These are phyloP conservation scores for Bipolaris zeicola DNA, from an alignment of 2,329 filamentous ascomycete genomes.

Conservation along the genomic window DNA sequence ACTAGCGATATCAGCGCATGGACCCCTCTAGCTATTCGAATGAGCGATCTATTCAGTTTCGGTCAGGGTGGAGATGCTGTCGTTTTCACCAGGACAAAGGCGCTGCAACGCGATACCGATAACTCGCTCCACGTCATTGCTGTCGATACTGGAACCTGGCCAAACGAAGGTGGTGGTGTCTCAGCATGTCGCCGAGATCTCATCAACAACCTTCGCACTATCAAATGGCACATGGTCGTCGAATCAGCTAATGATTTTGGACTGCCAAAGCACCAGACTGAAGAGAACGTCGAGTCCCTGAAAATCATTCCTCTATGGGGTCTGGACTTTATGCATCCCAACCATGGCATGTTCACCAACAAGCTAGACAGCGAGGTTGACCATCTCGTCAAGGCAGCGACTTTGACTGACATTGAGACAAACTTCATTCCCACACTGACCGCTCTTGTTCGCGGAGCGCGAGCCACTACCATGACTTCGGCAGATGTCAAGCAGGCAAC, in stretches of 20 bases:
- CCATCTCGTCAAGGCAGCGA: conserved; percentile 42
- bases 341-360: conserved; percentile 51
- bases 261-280: conserved; percentile 51
- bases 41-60: conserved; percentile 59
- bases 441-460: conserved; percentile 48
- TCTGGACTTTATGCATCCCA: conserved; percentile 50
- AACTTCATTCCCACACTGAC: conserved; percentile 51
- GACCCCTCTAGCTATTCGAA: conserved; percentile 58
- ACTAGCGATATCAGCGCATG: conserved; percentile 59
- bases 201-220: conserved; percentile 51
- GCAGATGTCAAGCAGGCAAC: conserved; percentile 51
- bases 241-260: conserved; percentile 53
- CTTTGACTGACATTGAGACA: conserved; percentile 45
- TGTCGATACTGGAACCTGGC: conserved; percentile 52
- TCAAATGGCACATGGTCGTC: conserved; percentile 52
- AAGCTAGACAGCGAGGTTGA: conserved; percentile 50
- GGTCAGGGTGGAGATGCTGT: conserved; percentile 60
- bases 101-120: conserved; percentile 53
- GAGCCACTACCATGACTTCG: conserved; percentile 46
- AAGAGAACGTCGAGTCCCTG: conserved; percentile 51
- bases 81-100: conserved; percentile 56
- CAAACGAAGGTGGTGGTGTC: conserved; percentile 51
- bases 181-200: conserved; percentile 51
- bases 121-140: conserved; percentile 48
- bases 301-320: conserved; percentile 52